A percentile compares a stretch with the other conserved stretches of the same genome.
Conservation (phyloP, 2,329 filamentous ascomycete species). For the Coleophoma eucalyptorum region DNA sequence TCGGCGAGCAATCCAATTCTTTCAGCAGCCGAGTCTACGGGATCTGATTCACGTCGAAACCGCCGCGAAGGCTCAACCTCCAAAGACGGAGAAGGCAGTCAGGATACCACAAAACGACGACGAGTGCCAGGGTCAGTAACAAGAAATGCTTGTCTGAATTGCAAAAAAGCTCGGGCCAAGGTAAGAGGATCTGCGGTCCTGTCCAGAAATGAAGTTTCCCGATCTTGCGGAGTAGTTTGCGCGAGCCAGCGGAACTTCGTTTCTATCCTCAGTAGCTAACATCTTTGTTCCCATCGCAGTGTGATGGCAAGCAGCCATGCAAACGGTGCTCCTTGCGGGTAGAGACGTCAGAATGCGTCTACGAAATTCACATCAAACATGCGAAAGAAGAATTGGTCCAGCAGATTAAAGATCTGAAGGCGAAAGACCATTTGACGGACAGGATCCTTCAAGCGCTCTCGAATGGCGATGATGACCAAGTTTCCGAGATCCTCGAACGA, state of each 20-base stretch:
- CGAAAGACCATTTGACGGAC: constrained; percentile 23
- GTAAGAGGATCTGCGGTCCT: constrained; percentile 16
- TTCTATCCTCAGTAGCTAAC: too few relatives aligned
- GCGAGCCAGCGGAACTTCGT: background rate
- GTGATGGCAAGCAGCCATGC: constrained; percentile 29
- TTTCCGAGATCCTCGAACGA: constrained; percentile 24
- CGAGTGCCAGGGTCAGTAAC: constrained; percentile 28
- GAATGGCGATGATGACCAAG: constrained; percentile 24
- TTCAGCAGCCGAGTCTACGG: constrained; percentile 21
- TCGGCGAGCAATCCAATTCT: constrained; percentile 19
- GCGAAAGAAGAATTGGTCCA: constrained; percentile 28
- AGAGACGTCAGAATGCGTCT: constrained; percentile 22
- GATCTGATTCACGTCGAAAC: constrained; percentile 17
- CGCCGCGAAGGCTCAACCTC: constrained; percentile 10
- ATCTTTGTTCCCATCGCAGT: constrained; percentile 13
- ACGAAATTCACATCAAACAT: constrained; percentile 30
- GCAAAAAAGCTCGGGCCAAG: constrained; percentile 31
- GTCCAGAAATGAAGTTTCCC: background rate
- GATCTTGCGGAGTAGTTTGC: background rate
- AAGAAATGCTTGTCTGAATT: constrained; percentile 30
- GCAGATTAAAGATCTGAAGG: constrained; percentile 25
- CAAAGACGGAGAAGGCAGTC: constrained; percentile 12
- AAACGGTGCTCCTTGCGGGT: constrained; percentile 23
- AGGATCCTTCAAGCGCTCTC: constrained; percentile 24
- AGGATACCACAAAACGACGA: constrained; percentile 21